Conservation (phyloP, 2,329 filamentous ascomycete genomes). For the Cryphonectria japonica region DNA sequence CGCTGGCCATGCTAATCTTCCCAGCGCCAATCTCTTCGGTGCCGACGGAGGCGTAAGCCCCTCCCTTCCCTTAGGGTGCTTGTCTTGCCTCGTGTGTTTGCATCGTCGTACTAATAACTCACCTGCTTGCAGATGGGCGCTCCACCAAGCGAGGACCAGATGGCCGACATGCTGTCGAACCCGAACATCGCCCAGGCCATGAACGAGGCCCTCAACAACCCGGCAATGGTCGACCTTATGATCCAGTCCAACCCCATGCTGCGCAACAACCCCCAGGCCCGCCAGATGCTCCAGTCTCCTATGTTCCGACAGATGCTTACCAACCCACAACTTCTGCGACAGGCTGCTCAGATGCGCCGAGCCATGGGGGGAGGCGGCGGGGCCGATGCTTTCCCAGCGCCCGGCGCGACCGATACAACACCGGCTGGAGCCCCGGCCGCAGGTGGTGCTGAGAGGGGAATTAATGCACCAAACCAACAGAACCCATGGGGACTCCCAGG, state of each 20-base stretch:
- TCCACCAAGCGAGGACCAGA: conserved; percentile 76
- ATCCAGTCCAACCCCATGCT: conserved; percentile 88
- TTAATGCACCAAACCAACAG: conserved; percentile 39
- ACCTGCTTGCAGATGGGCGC: conserved; percentile 75
- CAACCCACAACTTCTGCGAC: conserved; percentile 81
- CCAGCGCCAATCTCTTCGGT: conserved; percentile 86
- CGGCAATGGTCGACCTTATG: conserved; percentile 92
- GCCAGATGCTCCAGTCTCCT: conserved; percentile 85
- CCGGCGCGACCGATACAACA: conserved; percentile 88
- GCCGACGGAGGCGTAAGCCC: conserved; percentile 87
- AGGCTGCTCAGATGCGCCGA: conserved; percentile 81
- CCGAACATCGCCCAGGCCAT: conserved; percentile 30
- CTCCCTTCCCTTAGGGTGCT: conserved; percentile 1
- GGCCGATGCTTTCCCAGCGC: conserved; percentile 76
- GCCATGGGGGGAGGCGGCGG: conserved; percentile 61
- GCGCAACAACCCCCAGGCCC: conserved; percentile 72
- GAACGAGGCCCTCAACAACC: conserved; percentile 77
- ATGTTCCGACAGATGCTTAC: conserved; percentile 92
- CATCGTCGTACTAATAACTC: conserved; percentile 33
- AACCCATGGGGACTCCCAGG: conserved; percentile 39
- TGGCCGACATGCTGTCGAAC: conserved; percentile 75
- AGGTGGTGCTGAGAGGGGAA: conserved; percentile 37
- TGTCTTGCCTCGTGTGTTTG: neutral
- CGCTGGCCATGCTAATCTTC: conserved; percentile 87
- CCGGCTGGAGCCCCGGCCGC: conserved; percentile 50